These are phyloP conservation scores for Yamadazyma sp. DNA, from an alignment of 1,139 yeast species.

Conservation along the genomic window DNA sequence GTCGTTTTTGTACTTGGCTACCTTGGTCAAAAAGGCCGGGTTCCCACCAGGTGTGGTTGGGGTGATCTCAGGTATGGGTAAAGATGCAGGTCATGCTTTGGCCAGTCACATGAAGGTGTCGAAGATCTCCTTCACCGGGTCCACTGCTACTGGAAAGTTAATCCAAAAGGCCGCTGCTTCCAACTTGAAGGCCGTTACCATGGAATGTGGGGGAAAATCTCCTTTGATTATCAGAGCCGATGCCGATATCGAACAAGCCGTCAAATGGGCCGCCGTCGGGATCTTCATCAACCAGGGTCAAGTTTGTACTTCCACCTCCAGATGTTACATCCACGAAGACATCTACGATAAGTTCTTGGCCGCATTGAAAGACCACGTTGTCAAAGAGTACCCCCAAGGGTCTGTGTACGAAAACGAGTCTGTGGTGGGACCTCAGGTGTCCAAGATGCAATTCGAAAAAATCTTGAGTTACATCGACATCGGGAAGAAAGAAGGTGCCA, in stretches of 20 bases:
- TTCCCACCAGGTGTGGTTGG: constrained; percentile 73
- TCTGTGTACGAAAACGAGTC: constrained; percentile 56
- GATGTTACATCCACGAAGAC: constrained; percentile 44
- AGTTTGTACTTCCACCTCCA: constrained; percentile 48
- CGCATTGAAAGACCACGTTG: constrained; percentile 34
- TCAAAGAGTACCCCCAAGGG: constrained; percentile 55
- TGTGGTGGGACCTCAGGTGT: constrained; percentile 78
- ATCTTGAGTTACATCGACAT: constrained; percentile 49
- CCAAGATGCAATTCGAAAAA: constrained; percentile 66
- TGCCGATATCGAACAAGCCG: constrained; percentile 77
- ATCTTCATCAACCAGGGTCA: constrained; percentile 72
- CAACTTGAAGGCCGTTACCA: constrained; percentile 68
- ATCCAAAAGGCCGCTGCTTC: constrained; percentile 62
- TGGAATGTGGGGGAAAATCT: constrained; percentile 93
- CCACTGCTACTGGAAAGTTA: constrained; percentile 60
- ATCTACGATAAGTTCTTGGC: constrained; percentile 51
- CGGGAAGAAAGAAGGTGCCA: constrained; percentile 60
- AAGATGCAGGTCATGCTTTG: constrained; percentile 57
- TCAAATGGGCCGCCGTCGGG: constrained; percentile 83
- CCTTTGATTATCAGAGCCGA: constrained; percentile 71
- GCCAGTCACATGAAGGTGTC: constrained; percentile 57
- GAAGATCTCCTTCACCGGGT: constrained; percentile 68
- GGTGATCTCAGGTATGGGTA: constrained; percentile 58
- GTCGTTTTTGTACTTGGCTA: constrained; percentile 55
- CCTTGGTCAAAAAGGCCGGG: constrained; percentile 60